phyloP scores from a whole-genome alignment of 352 stramenopile species.

The Phytophthora aleatoria region DNA sequence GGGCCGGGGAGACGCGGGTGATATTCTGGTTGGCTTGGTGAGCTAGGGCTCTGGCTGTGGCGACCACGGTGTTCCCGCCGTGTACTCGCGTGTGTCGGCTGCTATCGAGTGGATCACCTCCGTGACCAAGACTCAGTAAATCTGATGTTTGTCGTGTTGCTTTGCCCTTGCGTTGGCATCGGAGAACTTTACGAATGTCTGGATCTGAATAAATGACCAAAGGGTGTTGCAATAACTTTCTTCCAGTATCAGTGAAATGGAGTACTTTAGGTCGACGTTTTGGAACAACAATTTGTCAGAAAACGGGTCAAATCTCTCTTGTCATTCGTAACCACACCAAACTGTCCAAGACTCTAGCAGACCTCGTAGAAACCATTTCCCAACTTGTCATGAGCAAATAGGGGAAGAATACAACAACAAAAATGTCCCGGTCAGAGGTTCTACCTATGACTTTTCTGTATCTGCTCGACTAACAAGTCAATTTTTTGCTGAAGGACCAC shows the following conservation, averaged over 20 bases:
- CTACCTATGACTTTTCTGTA: not conserved
- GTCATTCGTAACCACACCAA: slow-evolving; percentile 46
- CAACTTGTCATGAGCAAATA: not conserved
- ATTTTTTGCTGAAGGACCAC: slow-evolving; percentile 2
- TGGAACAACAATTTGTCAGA: too few relatives aligned
- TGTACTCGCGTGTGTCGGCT: not conserved
- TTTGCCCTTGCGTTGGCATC: too few relatives aligned
- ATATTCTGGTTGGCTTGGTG: not conserved
- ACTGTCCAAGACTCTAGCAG: slow-evolving; percentile 23
- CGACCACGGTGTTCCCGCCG: not conserved
- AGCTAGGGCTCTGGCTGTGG: not conserved
- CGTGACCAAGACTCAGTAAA: not conserved
- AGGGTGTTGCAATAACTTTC: too few relatives aligned
- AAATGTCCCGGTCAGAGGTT: too few relatives aligned
- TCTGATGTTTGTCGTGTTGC: not conserved
- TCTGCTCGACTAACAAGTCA: not conserved
- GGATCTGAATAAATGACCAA: too few relatives aligned
- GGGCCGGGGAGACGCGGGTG: not conserved
- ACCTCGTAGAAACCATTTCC: slow-evolving; percentile 29
- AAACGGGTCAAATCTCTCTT: too few relatives aligned
- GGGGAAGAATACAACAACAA: too few relatives aligned
- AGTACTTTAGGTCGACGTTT: too few relatives aligned
- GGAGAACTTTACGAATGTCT: too few relatives aligned
- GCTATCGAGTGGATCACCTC: slow-evolving; percentile 1
- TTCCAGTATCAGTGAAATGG: too few relatives aligned